Conservation (phyloP, 345 rosid genomes). For the Cardamine chenopodiifolia region DNA sequence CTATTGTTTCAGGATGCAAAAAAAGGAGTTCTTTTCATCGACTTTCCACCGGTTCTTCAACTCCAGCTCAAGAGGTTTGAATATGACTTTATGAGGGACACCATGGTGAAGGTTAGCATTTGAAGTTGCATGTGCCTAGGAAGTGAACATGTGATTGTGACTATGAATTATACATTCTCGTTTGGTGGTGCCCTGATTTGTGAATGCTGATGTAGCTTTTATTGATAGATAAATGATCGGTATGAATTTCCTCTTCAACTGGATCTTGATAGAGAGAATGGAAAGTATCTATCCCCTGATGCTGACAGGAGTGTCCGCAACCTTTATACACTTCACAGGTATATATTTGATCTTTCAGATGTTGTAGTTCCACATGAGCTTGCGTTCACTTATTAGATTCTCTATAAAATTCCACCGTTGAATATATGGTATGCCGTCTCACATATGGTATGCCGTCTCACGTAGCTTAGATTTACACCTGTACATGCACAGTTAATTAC, state of each 20-base stretch:
- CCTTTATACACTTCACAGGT: slow-evolving; percentile 92
- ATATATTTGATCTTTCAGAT: slow-evolving; percentile 10
- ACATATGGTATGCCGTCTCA: not conserved
- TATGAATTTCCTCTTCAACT: slow-evolving; percentile 96
- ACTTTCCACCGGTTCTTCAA: slow-evolving; percentile 98
- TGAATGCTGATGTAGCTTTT: slow-evolving; percentile 38
- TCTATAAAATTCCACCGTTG: not conserved
- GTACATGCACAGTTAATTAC: slow-evolving; percentile 13
- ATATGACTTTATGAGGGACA: slow-evolving; percentile 90
- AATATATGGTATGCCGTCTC: not conserved
- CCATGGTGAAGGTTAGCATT: slow-evolving; percentile 88
- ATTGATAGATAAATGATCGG: slow-evolving; percentile 86
- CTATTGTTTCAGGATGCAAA: slow-evolving; percentile 76
- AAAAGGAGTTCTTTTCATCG: slow-evolving; percentile 88
- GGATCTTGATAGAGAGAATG: slow-evolving; percentile 85
- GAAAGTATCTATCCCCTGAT: slow-evolving; percentile 87
- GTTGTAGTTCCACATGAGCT: slow-evolving; percentile 18
- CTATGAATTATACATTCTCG: slow-evolving; percentile 14
- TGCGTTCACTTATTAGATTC: slow-evolving; percentile 22
- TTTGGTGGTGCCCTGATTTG: slow-evolving; percentile 32
- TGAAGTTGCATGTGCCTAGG: slow-evolving; percentile 12
- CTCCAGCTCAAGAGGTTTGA: slow-evolving; percentile 95
- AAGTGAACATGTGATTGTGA: slow-evolving; percentile 21
- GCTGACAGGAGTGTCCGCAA: slow-evolving; percentile 93
- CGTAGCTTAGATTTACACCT: slow-evolving; percentile 9